phyloP scores from a whole-genome alignment of 208 protist species.

The Herpetomonas muscarum region DNA sequence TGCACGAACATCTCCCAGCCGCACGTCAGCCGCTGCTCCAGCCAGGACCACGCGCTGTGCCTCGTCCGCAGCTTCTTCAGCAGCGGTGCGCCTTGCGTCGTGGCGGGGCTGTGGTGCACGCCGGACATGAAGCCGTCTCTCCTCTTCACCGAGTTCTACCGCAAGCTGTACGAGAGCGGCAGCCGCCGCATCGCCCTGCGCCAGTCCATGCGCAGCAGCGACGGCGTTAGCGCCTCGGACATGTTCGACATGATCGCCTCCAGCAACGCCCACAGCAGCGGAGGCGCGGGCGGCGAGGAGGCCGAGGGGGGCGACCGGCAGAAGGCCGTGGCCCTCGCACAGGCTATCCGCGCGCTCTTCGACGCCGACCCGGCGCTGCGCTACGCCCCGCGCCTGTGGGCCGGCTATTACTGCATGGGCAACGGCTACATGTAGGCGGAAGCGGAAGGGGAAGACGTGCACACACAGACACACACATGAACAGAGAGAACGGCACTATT shows the following conservation, averaged over 20 bases:
- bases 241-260: not conserved
- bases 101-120: conserved; percentile 86
- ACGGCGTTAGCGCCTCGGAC: not conserved
- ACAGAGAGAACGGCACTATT: not conserved
- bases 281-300: not conserved
- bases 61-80: conserved; percentile 70
- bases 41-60: conserved; percentile 57
- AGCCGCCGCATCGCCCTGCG: not conserved
- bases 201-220: conserved; percentile 2
- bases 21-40: conserved; percentile 25
- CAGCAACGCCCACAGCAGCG: not conserved
- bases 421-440: conserved; percentile 32
- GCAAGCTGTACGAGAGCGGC: conserved; percentile 17
- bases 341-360: conserved; percentile 61
- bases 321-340: conserved; percentile 68
- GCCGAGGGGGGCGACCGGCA: conserved; percentile 5
- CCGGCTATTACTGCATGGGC: conserved; percentile 81
- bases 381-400: conserved; percentile 72
- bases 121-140: conserved; percentile 80
- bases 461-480: not conserved
- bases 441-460: not conserved
- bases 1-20: conserved; percentile 70
- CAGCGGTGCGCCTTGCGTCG: conserved; percentile 71
- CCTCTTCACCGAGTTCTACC: conserved; percentile 78
- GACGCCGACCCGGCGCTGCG: conserved; percentile 53